Conservation (phyloP, 208 protist genomes). For the Eutreptiella sp. region DNA sequence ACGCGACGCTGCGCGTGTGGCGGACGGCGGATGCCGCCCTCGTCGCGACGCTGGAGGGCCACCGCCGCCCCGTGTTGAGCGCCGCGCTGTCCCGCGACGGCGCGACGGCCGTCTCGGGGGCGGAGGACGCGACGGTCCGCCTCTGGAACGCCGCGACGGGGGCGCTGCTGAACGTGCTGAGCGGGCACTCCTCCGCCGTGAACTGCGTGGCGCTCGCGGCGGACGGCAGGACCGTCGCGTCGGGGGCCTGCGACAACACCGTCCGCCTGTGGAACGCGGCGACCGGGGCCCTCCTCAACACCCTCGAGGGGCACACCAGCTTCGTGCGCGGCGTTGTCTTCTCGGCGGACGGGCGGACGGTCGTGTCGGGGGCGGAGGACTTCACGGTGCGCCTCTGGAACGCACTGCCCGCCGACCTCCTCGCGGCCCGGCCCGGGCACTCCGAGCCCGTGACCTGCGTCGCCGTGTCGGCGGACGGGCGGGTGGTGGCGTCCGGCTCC, state of each 20-base stretch:
- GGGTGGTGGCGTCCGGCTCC: constrained; percentile 24
- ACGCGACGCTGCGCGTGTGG: constrained; percentile 31
- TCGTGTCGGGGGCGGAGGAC: constrained; percentile 31
- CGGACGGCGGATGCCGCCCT: background rate
- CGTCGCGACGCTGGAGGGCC: background rate
- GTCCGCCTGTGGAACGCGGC: constrained; percentile 34
- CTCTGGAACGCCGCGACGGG: constrained; percentile 25
- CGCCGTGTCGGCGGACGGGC: constrained; percentile 27
- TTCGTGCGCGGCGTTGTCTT: constrained; percentile 35
- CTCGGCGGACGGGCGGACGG: constrained; percentile 22
- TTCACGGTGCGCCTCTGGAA: constrained; percentile 31
- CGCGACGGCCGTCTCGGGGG: constrained; percentile 4
- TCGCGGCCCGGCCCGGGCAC: constrained; percentile 17
- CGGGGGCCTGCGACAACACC: constrained; percentile 30
- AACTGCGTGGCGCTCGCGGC: constrained; percentile 31
- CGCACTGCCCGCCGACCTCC: no score
- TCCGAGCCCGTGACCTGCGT: constrained; percentile 39
- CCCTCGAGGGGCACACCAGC: constrained; percentile 35
- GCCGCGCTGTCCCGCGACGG: constrained; percentile 16
- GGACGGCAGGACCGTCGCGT: constrained; percentile 24
- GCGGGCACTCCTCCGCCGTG: constrained; percentile 24
- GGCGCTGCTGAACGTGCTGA: constrained; percentile 12
- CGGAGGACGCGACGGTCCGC: constrained; percentile 24
- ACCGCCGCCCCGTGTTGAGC: constrained; percentile 4
- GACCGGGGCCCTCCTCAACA: constrained; percentile 3